phyloP scores from a whole-genome alignment of 495 filamentous ascomycete species.

The Lophiostoma macrostomum region DNA sequence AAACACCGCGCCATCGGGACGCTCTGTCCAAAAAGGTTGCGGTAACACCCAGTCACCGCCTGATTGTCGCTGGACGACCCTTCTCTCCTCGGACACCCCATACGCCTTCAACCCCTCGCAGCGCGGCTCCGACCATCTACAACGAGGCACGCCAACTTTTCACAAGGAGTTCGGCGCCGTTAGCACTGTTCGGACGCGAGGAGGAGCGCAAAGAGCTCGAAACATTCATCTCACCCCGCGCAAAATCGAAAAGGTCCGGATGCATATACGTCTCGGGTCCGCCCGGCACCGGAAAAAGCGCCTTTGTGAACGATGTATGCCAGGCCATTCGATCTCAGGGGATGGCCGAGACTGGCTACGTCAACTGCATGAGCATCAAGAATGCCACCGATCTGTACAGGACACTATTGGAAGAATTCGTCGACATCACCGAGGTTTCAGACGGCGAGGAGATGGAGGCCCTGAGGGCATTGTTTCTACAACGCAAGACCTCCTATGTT shows the following conservation, averaged over 20 bases:
- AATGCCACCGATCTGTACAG: constrained; percentile 75
- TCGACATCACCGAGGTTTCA: constrained; percentile 52
- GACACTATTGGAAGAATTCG: constrained; percentile 66
- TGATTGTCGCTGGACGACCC: constrained; percentile 54
- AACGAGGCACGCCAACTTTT: constrained; percentile 85
- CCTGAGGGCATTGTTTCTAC: constrained; percentile 64
- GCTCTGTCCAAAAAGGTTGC: constrained; percentile 59
- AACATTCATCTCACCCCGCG: constrained; percentile 64
- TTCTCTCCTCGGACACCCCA: constrained; percentile 55
- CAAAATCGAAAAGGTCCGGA: constrained; percentile 61
- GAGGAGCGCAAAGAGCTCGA: constrained; percentile 69
- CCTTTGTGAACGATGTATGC: constrained; percentile 78
- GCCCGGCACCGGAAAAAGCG: constrained; percentile 95
- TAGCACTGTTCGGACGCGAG: constrained; percentile 77
- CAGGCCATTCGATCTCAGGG: constrained; percentile 48
- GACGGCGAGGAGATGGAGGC: constrained; percentile 52
- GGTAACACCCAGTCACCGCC: constrained; percentile 67
- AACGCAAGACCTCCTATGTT: constrained; percentile 60
- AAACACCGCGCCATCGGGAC: constrained; percentile 66
- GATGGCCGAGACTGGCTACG: constrained; percentile 58
- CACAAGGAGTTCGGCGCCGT: constrained; percentile 69
- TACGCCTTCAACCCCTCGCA: constrained; percentile 62
- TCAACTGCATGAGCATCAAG: constrained; percentile 97
- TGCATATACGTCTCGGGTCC: constrained; percentile 95
- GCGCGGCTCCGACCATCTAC: constrained; percentile 66